Evolutionary conservation across 345 rosid genomes (phyloP).

Genomic region (Erodium maritimum): DNA sequence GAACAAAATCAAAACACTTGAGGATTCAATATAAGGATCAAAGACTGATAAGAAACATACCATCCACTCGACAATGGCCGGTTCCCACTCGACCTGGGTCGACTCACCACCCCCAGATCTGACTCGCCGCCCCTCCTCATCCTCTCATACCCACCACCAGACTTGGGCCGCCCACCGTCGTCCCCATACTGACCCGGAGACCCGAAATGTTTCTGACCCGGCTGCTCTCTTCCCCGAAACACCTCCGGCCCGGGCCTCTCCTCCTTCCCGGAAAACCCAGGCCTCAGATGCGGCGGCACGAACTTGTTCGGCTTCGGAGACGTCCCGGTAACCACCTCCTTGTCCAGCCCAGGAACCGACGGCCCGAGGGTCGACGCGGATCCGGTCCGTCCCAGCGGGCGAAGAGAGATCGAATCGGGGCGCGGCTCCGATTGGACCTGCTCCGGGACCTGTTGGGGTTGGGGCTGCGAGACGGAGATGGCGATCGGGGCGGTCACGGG

Average conservation of each 20-base stretch:
- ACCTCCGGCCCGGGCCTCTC: conserved; percentile 36
- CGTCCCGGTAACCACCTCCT: conserved; percentile 9
- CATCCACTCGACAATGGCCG: background rate
- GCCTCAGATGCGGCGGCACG: conserved; percentile 94
- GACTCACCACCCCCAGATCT: conserved; percentile 29
- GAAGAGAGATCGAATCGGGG: conserved; percentile 45
- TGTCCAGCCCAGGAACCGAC: conserved; percentile 20
- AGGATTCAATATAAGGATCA: background rate
- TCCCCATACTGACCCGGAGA: conserved; percentile 30
- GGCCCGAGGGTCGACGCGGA: conserved; percentile 12
- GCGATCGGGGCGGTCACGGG: conserved; percentile 17
- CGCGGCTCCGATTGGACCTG: conserved; percentile 19
- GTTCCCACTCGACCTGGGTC: conserved; percentile 48
- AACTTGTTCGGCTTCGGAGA: conserved; percentile 42
- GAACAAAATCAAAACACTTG: conserved; percentile 6
- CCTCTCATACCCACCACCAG: conserved; percentile 60
- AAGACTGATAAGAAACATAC: conserved; percentile 2
- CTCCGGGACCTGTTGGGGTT: conserved; percentile 12
- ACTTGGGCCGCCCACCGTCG: conserved; percentile 56
- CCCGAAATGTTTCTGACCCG: conserved; percentile 15
- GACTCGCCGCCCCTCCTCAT: conserved; percentile 23
- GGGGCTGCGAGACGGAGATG: background rate
- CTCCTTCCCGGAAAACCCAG: conserved; percentile 56
- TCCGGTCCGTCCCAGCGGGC: conserved; percentile 52
- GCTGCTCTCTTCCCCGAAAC: conserved; percentile 10